Base-by-base conservation (phyloP, 305 asterid genomes). In the Andrographis paniculata region DNA sequence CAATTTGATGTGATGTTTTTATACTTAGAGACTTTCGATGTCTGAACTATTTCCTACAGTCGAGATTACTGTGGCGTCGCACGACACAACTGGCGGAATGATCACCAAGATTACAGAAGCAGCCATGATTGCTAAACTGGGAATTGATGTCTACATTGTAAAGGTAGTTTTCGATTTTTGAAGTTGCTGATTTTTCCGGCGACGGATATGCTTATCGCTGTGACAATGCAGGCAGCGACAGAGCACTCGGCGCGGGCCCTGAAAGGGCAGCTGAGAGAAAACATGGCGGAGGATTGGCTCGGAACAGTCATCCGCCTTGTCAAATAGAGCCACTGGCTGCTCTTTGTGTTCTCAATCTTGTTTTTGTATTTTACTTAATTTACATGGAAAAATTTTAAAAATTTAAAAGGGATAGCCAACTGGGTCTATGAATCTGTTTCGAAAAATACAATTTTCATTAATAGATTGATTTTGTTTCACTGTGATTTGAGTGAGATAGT, bases 11-110 rank as follows among this genome's bases (percentile, higher is more conserved):
- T n/a, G n/a, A n/a, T n/a, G n/a, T n/a, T n/a, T n/a, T n/a, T n/a
- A n/a, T n/a, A n/a, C n/a, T n/a, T n/a, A n/a, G n/a, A n/a, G n/a
- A n/a, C n/a, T n/a, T n/a, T n/a, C n/a, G n/a, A n/a, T n/a, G n/a
- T n/a, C n/a, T n/a, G n/a, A n/a, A n/a, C n/a, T n/a, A n/a, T 20
- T 33, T 17, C 35, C 38, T 38, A 50, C 78, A 87, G 94, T 87
- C 53, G 92, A 82, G 71, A 74, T 78, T 43, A 77, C 86, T 1
- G 93, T 82, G 55, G 87, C 95, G 28, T 78, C 88, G 33, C 98
- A 89, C 53, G 96, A 82, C 69, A 89, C 98, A 17, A 89, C 96
- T 3, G 98, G 96, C 27, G 96, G 98, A 24, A 89, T 89, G 96
- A 67, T 64, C 54, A 86, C 98, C 39, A 89, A 89, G 64, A 78